Percentiles rank a stretch among this genome's conserved stretches.
These are phyloP conservation scores for Vicia villosa DNA, from an alignment of 306 rosid species.

Conservation along the genomic window DNA sequence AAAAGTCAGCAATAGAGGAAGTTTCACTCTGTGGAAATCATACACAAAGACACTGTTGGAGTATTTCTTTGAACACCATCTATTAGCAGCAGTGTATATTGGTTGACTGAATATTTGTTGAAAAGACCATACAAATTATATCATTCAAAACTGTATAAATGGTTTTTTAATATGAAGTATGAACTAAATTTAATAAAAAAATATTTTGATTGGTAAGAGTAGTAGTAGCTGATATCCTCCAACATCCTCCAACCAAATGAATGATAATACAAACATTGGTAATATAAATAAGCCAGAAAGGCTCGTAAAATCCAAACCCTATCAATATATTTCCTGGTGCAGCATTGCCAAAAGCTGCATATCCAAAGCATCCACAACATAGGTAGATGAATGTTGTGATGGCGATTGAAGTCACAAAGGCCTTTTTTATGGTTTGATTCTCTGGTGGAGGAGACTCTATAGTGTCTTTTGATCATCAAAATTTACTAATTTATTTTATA, in stretches of 20 bases:
- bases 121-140: neutral
- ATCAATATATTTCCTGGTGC: constrained; percentile 89
- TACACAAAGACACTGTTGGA: no score
- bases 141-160: no score
- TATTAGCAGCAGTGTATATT: constrained; percentile 53
- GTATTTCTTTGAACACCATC: no score
- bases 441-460: constrained; percentile 80
- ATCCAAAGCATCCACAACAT: constrained; percentile 88
- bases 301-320: constrained; percentile 83
- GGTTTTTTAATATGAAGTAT: no score
- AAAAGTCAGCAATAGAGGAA: no score
- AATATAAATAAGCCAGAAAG: constrained; percentile 76
- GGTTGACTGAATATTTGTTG: constrained; percentile 72
- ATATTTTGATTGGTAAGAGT: neutral
- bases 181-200: no score
- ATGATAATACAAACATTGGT: constrained; percentile 79
- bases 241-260: constrained; percentile 87
- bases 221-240: constrained; percentile 85
- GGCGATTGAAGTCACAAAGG: constrained; percentile 55
- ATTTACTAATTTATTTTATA: neutral
- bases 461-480: constrained; percentile 65
- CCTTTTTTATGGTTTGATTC: constrained; percentile 79
- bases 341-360: constrained; percentile 90
- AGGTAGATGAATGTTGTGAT: constrained; percentile 85
- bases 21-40: no score